Base-by-base conservation (phyloP, 1,284 basidiomycete genomes). In the Tetrapyrgos nigripes region DNA sequence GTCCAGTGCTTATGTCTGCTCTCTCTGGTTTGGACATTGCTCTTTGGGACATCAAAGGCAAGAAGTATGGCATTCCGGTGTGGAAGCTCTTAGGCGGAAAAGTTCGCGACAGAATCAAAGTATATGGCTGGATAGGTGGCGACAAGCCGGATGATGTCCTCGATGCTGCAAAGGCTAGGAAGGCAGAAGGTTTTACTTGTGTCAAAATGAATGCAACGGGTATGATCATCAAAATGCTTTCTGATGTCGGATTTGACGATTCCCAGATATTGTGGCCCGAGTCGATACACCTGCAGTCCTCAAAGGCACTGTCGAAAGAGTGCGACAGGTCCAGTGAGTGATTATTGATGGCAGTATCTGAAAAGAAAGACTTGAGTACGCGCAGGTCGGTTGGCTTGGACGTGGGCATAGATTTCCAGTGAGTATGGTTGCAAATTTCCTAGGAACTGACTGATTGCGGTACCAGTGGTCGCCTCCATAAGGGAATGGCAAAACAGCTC, bases 201-300 rank as follows among this genome's bases (percentile, higher is more conserved):
- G 89, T 93, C 48, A 89, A 90, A 78, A 92, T 91, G 89, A 92
- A 93, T 68, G 89, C 80, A 8, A 86, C 83, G 13, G 80, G 84
- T 82, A 57, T 40, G 71, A 27, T 26, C 33, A 10, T 24, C 19
- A 43, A 3, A 6, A n/a, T 44, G 10, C 40, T n/a, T 27, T 2
- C 3, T 23, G 3, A 50, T 29, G 19, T 13, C 14, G 5, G 24
- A 23, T 11, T 60, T 37, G 35, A 4, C 29, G 17, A 35, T 31
- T 8, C 23, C 27, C 35, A 83, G 81, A 80, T 28, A 72, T 73
- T 1, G 65, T 79, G 4, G 75, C 70, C 13, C 83, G 80, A 81
- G 76, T 83, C 29, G 81, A 83, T 64, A 81, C 79, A n/a, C 81
- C 83, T 0, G 63, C 63, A n/a, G 62, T 75, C 23, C 77, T 93